Base-by-base conservation (phyloP, 2,329 filamentous ascomycete species). In the Penicillium sp. region DNA sequence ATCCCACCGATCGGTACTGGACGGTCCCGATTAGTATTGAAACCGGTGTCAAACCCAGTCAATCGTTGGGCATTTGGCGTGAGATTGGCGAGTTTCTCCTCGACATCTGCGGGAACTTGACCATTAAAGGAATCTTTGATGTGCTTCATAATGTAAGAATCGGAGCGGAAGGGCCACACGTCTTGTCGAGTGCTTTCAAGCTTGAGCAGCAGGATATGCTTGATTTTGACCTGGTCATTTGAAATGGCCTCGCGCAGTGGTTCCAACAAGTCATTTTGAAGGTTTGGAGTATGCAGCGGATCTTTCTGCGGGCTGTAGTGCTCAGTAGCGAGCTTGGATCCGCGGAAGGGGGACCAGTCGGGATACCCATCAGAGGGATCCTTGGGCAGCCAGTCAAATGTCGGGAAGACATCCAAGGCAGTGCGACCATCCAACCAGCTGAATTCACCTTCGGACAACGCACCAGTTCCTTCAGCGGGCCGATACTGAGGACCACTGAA, bases 121-220 rank as follows among this genome's bases (percentile, higher is more conserved):
- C 57, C 52, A 10, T 55, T 58, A 1, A 65, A 65, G 1, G 59
- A 60, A 3, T 65, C 52, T 44, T 59, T 65, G 12, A 70, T 63
- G 31, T 45, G 55, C 10, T 60, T 38, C 39, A 48, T 52, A 23
- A 65, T 42, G 4, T 62, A 65, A 1, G 60, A 53, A 38, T 66
- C 65, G 25, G 69, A 68, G 8, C 50, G 48, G 16, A 72, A 47
- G 0, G 69, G 69, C 16, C 71, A 72, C 2, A 71, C 61, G 33
- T 72, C 69, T 3, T 64, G 64, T 13, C 69, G 60, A 0, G 67
- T 70, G 29, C 68, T 70, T 37, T 72, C 69, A 2, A 72, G 54
- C n/a, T 68, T 59, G 2, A 72, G 37, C n/a, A 71, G 43, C 9
- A 72, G 49, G 3, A 72, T 55, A 38, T 72, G 67, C 32, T 67